phyloP scores from a whole-genome alignment of 1,284 basidiomycete genomes.

The Trichosporon sp. region DNA sequence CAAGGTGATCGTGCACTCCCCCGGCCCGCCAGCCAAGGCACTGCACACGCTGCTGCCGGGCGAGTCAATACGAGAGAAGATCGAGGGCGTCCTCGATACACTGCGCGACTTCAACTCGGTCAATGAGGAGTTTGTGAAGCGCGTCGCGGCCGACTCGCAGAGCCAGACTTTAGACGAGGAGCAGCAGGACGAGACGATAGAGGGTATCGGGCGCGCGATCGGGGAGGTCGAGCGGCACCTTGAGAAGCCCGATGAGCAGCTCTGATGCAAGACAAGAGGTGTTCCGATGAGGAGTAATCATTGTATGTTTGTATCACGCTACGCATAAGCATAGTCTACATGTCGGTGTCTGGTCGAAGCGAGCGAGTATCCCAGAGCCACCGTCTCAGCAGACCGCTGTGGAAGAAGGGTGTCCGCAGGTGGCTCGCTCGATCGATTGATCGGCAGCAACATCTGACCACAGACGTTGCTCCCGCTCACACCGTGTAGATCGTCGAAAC shows the following conservation, averaged over 20 bases:
- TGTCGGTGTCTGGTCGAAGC: background rate
- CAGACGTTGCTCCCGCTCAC: too few relatives aligned
- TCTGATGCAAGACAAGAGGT: too few relatives aligned
- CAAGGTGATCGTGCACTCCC: conserved; percentile 14
- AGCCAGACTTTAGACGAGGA: background rate
- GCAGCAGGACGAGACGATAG: conserved; percentile 9
- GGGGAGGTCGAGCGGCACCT: background rate
- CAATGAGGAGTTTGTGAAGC: conserved; percentile 20
- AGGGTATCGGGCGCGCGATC: background rate
- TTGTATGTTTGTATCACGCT: conserved; percentile 4
- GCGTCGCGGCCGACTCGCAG: conserved; percentile 14
- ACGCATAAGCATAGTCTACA: background rate
- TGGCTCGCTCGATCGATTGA: too few relatives aligned
- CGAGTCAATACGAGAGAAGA: background rate
- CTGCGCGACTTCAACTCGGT: conserved; percentile 16
- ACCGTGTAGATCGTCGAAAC: too few relatives aligned
- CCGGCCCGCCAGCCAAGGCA: background rate
- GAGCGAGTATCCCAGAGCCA: too few relatives aligned
- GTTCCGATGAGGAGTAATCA: background rate
- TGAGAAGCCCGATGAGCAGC: background rate
- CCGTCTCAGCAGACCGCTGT: too few relatives aligned
- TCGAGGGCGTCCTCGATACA: background rate
- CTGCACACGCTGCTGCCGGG: conserved; percentile 1
- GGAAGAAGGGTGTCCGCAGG: too few relatives aligned
- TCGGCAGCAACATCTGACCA: too few relatives aligned